These are phyloP conservation scores for Leishmania amazonensis DNA, from an alignment of 208 protist species.

Conservation along the genomic window DNA sequence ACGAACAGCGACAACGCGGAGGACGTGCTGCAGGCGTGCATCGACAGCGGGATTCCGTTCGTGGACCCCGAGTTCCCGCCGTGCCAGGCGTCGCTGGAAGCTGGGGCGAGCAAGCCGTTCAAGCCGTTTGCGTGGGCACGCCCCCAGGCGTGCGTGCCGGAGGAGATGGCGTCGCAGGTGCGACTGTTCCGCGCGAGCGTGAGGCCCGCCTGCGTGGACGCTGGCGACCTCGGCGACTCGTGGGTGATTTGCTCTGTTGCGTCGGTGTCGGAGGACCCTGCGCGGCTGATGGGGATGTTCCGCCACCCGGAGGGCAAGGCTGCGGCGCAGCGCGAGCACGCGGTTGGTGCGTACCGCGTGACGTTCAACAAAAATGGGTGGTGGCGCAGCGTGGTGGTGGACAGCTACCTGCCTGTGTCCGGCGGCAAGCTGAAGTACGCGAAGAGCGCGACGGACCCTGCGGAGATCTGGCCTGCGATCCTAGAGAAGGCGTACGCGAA, in stretches of 20 bases:
- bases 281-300: conserved; percentile 59
- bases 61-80: conserved; percentile 82
- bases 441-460: conserved; percentile 50
- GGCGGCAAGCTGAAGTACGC: conserved; percentile 60
- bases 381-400: conserved; percentile 84
- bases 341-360: conserved; percentile 78
- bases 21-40: conserved; percentile 57
- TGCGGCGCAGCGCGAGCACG: conserved; percentile 57
- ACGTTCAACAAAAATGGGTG: conserved; percentile 83
- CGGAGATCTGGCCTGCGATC: conserved; percentile 85
- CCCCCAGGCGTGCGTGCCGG: conserved; percentile 52
- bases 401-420: conserved; percentile 77
- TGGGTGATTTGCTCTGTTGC: conserved; percentile 81
- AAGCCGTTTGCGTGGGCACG: conserved; percentile 72
- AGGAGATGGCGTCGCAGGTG: conserved; percentile 63
- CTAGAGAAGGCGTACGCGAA: conserved; percentile 92
- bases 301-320: conserved; percentile 57
- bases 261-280: conserved; percentile 49
- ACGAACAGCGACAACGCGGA: conserved; percentile 50
- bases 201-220: conserved; percentile 49
- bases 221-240: conserved; percentile 73
- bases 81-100: conserved; percentile 55
- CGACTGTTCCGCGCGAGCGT: conserved; percentile 65
- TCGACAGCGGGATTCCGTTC: conserved; percentile 63
- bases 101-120: conserved; percentile 60